Base-by-base conservation (phyloP, 2,329 filamentous ascomycete species). In the Penicillium hordei region DNA sequence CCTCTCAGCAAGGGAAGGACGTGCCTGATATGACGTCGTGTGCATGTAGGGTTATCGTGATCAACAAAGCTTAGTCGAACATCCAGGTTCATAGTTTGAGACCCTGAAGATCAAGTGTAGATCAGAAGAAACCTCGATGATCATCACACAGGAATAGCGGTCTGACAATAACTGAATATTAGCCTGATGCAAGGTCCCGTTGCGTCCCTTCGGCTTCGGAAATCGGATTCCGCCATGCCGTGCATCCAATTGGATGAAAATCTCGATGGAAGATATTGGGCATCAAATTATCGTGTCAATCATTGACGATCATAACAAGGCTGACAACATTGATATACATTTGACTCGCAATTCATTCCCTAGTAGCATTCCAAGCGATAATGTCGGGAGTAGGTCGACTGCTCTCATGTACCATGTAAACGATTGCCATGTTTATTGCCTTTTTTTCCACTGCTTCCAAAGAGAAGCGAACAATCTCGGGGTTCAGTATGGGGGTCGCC, bases 211-310 rank as follows among this genome's bases (percentile, higher is more conserved):
- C 25, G 34, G 29, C 15, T 21, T 33, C 55, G 55, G 55, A 57
- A 57, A 42, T 40, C 49, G 33, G 29, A 21, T 57, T 48, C 55
- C 55, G 55, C 9, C 19, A 31, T 44, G 55, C 55, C 55, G 55
- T 21, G 43, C 23, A 42, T 53, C 42, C 42, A 27, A 57, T 53
- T 57, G 55, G 49, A 36, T 25, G 5, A 13, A 40, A 48, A 31
- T 1, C 2, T 23, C 19, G 2, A 27, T n/a, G 40, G 12, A 33
- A 33, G 19, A 21, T 4, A n/a, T 29, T 55, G 33, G 38, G n/a
- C 15, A 31, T 45, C 39, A 31, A 52, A 45, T 43, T 52, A 45
- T 44, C 17, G 17, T 27, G 50, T 36, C 21, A 52, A 51, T 50
- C 38, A 36, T 15, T 33, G 46, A 19, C n/a, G 38, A 51, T 51